These are phyloP conservation scores for Nemania bipapillata DNA, from an alignment of 2,329 filamentous ascomycete genomes.

Conservation along the genomic window DNA sequence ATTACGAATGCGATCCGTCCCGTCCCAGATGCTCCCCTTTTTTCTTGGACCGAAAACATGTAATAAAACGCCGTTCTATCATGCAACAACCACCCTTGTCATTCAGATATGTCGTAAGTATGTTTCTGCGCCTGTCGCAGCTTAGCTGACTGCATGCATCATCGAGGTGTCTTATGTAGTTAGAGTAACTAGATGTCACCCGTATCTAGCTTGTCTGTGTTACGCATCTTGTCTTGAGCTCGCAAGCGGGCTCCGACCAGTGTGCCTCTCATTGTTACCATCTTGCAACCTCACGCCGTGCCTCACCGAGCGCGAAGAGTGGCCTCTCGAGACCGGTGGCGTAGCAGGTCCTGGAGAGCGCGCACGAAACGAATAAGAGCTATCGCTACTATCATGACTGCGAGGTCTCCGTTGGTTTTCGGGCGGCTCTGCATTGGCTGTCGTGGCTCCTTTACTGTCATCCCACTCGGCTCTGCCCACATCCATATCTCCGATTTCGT, in stretches of 20 bases:
- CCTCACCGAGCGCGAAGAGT: slow-evolving; percentile 33
- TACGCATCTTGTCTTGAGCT: slow-evolving; percentile 25
- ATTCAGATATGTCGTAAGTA: slow-evolving; percentile 24
- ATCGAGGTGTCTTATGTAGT: neutral
- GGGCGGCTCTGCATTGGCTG: slow-evolving; percentile 36
- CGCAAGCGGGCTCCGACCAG: slow-evolving; percentile 56
- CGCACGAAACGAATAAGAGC: slow-evolving; percentile 34
- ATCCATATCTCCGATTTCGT: slow-evolving; percentile 60
- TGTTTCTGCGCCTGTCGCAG: neutral
- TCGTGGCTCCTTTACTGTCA: slow-evolving; percentile 54
- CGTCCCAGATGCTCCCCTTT: slow-evolving; percentile 26
- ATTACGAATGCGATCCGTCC: slow-evolving; percentile 24
- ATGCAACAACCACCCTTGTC: slow-evolving; percentile 27
- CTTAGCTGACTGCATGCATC: neutral
- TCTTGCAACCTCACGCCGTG: slow-evolving; percentile 44
- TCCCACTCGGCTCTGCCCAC: slow-evolving; percentile 57
- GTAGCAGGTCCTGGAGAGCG: slow-evolving; percentile 26
- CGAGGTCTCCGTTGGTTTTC: slow-evolving; percentile 42
- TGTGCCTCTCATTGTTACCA: slow-evolving; percentile 44
- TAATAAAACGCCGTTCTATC: slow-evolving; percentile 37
- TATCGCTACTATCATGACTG: slow-evolving; percentile 41
- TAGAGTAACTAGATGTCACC: neutral
- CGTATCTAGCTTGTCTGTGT: slow-evolving; percentile 1
- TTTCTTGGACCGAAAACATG: slow-evolving; percentile 19
- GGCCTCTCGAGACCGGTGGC: slow-evolving; percentile 21